These are phyloP conservation scores for Daldinia sp. DNA, from an alignment of 2,329 filamentous ascomycete species.

Conservation along the genomic window DNA sequence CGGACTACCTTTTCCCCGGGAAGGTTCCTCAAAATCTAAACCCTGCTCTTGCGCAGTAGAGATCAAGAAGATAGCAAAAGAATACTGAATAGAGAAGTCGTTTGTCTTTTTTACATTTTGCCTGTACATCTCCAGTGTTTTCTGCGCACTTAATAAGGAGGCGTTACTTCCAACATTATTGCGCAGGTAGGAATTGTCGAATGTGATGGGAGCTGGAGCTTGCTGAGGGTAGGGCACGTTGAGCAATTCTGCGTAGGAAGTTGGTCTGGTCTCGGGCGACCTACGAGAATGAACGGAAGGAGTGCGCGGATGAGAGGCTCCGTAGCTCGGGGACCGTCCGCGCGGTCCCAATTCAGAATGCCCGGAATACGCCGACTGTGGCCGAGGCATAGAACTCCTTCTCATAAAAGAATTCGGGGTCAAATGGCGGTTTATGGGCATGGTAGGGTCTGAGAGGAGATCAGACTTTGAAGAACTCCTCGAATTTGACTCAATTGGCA, in stretches of 20 bases:
- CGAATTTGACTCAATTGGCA: constrained; percentile 54
- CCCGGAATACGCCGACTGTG: constrained; percentile 80
- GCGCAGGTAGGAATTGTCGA: constrained; percentile 86
- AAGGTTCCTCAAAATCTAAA: constrained; percentile 63
- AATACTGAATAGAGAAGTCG: constrained; percentile 90
- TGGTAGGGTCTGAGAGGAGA: constrained; percentile 62
- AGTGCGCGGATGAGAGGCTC: constrained; percentile 57
- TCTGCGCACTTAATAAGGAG: constrained; percentile 88
- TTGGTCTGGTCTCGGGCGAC: constrained; percentile 66
- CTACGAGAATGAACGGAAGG: constrained; percentile 64
- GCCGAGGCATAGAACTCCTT: constrained; percentile 73
- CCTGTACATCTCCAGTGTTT: constrained; percentile 97
- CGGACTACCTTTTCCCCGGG: constrained; percentile 60
- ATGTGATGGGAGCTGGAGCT: constrained; percentile 71
- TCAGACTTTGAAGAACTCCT: constrained; percentile 65
- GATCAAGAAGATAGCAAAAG: constrained; percentile 95
- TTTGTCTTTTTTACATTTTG: constrained; percentile 98
- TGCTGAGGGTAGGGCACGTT: constrained; percentile 85
- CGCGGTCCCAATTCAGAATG: constrained; percentile 75
- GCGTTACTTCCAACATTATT: constrained; percentile 88
- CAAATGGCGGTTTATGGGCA: constrained; percentile 70
- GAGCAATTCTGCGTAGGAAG: constrained; percentile 70
- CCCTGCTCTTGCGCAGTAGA: constrained; percentile 86
- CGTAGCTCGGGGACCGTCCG: constrained; percentile 70
- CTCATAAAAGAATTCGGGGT: constrained; percentile 68